Base-by-base conservation (phyloP, 2,329 filamentous ascomycete species). In the Alternaria conjuncta region DNA sequence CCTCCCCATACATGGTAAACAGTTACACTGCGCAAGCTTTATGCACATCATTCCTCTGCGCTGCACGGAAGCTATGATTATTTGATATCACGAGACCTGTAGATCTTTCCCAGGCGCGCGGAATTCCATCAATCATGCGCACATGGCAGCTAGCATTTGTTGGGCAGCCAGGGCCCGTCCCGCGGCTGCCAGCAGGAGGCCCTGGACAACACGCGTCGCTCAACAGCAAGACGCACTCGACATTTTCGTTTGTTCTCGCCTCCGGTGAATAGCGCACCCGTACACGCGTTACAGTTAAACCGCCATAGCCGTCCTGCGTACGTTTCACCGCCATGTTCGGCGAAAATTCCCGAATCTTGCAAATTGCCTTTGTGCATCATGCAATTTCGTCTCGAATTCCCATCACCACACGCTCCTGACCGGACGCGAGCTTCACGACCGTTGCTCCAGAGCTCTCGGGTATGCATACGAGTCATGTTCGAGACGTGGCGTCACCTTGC, bases 61-160 rank as follows among this genome's bases (percentile, higher is more conserved):
- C 12, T 36, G 9, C 44, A 25, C 6, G 28, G 30, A 26, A 23
- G 43, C 21, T 54, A 30, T 28, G 8, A 10, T 41, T 18, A 41
- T 41, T 41, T 18, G n/a, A 15, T 15, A 12, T 20, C 57, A 49
- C 44, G 26, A 51, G 51, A 56, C 20, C 11, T 47, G 18, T 20
- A 36, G 15, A 44, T 25, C 2, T 7, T 18, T 43, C 21, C 45
- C 45, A 63, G 45, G 23, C 25, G 51, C 46, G 18, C 15, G 46
- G 61, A 55, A 60, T 23, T 20, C 10, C 50, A 36, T 62, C 30
- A 11, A 30, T 32, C 23, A 45, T 36, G 32, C 30, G 36, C 36
- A 58, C 55, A 57, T 58, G 55, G 60, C 47, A 49, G 32, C 50
- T 26, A 47, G 51, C 45, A 56, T 63, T 56, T 60, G 57, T 63